Percentiles rank a stretch among this genome's conserved stretches.
Conservation (phyloP, 2,329 filamentous ascomycete species). For the Ampelomyces quisqualis region DNA sequence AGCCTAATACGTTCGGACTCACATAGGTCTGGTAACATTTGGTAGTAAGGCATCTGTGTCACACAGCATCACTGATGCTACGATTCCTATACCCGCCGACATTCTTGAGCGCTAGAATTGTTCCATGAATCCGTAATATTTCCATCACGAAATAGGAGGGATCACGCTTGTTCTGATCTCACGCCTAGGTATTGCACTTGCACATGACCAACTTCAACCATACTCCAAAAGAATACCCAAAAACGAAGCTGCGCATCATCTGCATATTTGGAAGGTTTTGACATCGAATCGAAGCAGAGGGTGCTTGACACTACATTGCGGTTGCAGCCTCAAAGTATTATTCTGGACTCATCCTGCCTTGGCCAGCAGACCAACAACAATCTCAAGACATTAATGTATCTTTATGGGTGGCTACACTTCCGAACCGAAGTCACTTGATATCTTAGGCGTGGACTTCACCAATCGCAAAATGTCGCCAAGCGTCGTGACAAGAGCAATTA, state of each 20-base stretch:
- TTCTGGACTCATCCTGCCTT: conserved; percentile 42
- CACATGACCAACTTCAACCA: conserved; percentile 33
- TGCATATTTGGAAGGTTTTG: conserved; percentile 42
- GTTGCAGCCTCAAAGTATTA: conserved; percentile 27
- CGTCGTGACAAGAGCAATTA: too few species aligned
- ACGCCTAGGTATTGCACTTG: conserved; percentile 31
- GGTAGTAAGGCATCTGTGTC: conserved; percentile 24
- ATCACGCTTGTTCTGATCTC: too few species aligned
- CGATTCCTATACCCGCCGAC: too few species aligned
- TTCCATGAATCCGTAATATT: too few species aligned
- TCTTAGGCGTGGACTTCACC: too few species aligned
- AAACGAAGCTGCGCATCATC: conserved; percentile 42
- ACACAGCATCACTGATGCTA: conserved; percentile 34
- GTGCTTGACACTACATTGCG: conserved; percentile 22
- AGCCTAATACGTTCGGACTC: conserved; percentile 42
- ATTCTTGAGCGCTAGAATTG: too few species aligned
- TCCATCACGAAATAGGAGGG: too few species aligned
- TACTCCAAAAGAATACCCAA: conserved; percentile 34
- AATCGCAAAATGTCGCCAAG: too few species aligned
- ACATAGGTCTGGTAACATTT: conserved; percentile 43
- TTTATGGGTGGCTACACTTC: conserved; percentile 44
- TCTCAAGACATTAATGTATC: conserved; percentile 33
- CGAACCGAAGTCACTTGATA: conserved; percentile 33
- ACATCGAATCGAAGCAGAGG: conserved; percentile 34
- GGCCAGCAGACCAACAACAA: conserved; percentile 29